These are phyloP conservation scores for Neoboletus subvelutipes DNA, from an alignment of 768 basidiomycete species.

Conservation along the genomic window DNA sequence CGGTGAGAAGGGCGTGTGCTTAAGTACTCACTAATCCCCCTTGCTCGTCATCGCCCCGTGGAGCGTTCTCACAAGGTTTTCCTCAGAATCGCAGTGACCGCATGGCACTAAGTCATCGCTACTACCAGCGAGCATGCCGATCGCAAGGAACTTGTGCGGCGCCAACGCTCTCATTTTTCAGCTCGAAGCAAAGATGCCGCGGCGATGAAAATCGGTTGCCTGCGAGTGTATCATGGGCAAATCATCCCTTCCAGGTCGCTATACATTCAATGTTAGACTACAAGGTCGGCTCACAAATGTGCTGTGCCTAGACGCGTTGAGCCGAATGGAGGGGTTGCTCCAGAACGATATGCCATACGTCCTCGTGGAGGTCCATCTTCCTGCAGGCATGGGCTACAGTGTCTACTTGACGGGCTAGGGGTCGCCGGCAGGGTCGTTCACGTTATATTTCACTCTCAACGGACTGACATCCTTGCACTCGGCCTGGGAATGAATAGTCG, in stretches of 20 bases:
- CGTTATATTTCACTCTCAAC: neutral
- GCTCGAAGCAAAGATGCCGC: neutral
- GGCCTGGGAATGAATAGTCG: too few species aligned
- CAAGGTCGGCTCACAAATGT: neutral
- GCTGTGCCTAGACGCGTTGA: neutral
- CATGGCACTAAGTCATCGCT: neutral
- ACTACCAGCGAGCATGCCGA: neutral
- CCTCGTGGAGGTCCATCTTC: neutral
- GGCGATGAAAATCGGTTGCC: neutral
- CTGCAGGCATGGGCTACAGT: neutral
- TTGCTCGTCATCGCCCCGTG: neutral
- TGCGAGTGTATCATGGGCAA: neutral
- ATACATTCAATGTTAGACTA: neutral
- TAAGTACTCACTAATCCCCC: neutral
- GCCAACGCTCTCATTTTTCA: neutral
- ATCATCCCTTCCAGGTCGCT: neutral
- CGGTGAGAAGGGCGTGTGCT: too few species aligned
- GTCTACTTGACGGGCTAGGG: neutral
- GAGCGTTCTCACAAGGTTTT: neutral
- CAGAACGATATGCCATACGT: neutral
- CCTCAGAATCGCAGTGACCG: neutral
- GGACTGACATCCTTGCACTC: neutral
- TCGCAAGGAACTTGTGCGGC: too few species aligned
- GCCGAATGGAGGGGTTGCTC: neutral
- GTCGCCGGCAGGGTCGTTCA: neutral